Evolutionary conservation across 441 rosid species (phyloP).

Genomic region (Brassica hybrid): DNA sequence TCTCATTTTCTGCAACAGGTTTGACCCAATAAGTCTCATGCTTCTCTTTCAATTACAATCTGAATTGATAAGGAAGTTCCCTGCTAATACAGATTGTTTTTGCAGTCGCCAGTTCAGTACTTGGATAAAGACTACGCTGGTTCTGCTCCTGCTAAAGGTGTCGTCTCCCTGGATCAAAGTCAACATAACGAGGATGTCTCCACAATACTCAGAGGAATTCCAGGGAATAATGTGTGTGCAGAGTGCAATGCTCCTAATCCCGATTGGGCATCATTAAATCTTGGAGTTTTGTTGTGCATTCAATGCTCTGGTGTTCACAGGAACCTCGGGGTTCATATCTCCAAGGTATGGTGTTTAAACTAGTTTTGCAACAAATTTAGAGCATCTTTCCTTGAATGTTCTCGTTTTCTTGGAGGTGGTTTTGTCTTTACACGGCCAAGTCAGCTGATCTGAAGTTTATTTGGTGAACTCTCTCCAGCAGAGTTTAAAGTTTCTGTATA

Average conservation of each 20-base stretch:
- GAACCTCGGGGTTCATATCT: slow-evolving; percentile 94
- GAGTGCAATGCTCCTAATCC: slow-evolving; percentile 86
- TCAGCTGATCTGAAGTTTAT: background rate
- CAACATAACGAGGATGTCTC: slow-evolving; percentile 53
- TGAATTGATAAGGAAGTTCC: slow-evolving; percentile 24
- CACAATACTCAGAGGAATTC: slow-evolving; percentile 62
- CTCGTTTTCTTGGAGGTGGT: background rate
- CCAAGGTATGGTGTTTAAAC: slow-evolving; percentile 65
- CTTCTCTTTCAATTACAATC: slow-evolving; percentile 8
- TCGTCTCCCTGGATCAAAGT: slow-evolving; percentile 41
- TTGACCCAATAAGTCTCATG: slow-evolving; percentile 28
- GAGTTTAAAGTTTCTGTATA: slow-evolving; percentile 8
- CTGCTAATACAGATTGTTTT: slow-evolving; percentile 39
- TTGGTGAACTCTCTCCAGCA: slow-evolving; percentile 1
- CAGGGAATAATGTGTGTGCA: slow-evolving; percentile 90
- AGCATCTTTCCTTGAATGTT: background rate
- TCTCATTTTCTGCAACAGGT: slow-evolving; percentile 80
- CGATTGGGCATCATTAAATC: slow-evolving; percentile 97
- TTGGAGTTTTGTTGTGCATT: slow-evolving; percentile 85
- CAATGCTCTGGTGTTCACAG: slow-evolving; percentile 97
- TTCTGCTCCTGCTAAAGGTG: slow-evolving; percentile 44
- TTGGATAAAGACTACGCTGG: slow-evolving; percentile 41
- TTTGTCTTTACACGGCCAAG: background rate
- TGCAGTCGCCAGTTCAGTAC: slow-evolving; percentile 55
- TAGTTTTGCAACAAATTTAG: background rate